Evolutionary conservation across 768 basidiomycete species (phyloP).

Genomic region (Mycena amicta): DNA sequence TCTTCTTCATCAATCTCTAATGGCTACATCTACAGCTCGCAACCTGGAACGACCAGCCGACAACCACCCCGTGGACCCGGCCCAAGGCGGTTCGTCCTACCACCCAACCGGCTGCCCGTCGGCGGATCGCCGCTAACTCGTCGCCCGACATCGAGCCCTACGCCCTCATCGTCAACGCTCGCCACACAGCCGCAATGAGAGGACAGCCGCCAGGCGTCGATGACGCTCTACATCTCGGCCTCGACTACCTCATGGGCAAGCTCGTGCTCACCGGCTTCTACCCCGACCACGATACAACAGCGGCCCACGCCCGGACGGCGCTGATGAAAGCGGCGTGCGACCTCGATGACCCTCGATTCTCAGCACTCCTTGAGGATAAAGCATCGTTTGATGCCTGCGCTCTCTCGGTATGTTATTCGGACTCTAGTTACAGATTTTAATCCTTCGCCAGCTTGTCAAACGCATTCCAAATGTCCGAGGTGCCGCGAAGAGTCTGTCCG

Average conservation of each 20-base stretch:
- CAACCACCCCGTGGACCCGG: too few species aligned
- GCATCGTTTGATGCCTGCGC: neutral
- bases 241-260: neutral
- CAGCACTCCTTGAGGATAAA: neutral
- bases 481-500: neutral
- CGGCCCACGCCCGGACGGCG: too few species aligned
- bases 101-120: too few species aligned
- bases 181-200: too few species aligned
- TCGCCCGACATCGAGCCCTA: too few species aligned
- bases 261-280: neutral
- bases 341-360: neutral
- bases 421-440: too few species aligned
- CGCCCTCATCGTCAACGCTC: too few species aligned
- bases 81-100: too few species aligned
- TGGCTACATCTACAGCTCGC: too few species aligned
- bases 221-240: neutral
- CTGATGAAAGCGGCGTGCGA: neutral
- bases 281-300: neutral
- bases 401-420: neutral
- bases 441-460: neutral
- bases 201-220: neutral
- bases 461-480: neutral
- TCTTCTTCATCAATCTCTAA: too few species aligned
- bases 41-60: too few species aligned
- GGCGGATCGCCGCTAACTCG: too few species aligned